Evolutionary conservation across 1,284 basidiomycete genomes (phyloP).

Genomic region (Boletus subluridellus): DNA sequence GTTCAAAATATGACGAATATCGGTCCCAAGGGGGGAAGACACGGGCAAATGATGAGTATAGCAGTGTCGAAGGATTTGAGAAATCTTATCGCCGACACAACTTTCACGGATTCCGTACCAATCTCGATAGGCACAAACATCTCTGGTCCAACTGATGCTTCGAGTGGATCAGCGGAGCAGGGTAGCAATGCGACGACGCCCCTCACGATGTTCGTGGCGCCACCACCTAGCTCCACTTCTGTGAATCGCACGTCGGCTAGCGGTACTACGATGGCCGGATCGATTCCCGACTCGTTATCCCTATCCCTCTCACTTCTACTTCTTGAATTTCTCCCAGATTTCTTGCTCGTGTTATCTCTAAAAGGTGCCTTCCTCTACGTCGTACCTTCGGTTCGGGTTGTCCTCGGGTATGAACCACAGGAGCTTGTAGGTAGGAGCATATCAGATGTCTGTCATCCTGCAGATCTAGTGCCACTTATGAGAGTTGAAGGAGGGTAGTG

Average conservation of each 20-base stretch:
- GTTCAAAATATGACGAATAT: slow-evolving; percentile 21
- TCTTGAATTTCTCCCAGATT: slow-evolving; percentile 70
- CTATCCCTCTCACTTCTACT: slow-evolving; percentile 57
- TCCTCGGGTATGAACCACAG: slow-evolving; percentile 77
- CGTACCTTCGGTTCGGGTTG: slow-evolving; percentile 71
- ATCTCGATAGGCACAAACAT: slow-evolving; percentile 35
- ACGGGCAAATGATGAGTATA: slow-evolving; percentile 37
- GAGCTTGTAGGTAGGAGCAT: slow-evolving; percentile 80
- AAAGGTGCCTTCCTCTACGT: slow-evolving; percentile 85
- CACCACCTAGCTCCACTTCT: slow-evolving; percentile 13
- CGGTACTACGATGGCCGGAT: slow-evolving; percentile 23
- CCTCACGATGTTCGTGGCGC: slow-evolving; percentile 22
- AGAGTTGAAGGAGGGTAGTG: slow-evolving; percentile 81
- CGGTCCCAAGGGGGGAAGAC: slow-evolving; percentile 29
- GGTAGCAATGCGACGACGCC: slow-evolving; percentile 5
- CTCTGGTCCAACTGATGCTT: slow-evolving; percentile 24
- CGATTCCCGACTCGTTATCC: slow-evolving; percentile 35
- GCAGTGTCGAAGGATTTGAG: slow-evolving; percentile 43
- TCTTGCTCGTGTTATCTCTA: slow-evolving; percentile 82
- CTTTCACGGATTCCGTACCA: slow-evolving; percentile 39
- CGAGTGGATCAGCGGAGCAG: too few relatives aligned
- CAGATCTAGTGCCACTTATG: slow-evolving; percentile 90
- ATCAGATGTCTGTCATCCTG: slow-evolving; percentile 80
- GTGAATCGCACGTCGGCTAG: slow-evolving; percentile 10
- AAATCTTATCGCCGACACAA: slow-evolving; percentile 37